These are phyloP conservation scores for Papilionanthe hybrid DNA, from an alignment of 116 monocot genomes.

Conservation along the genomic window DNA sequence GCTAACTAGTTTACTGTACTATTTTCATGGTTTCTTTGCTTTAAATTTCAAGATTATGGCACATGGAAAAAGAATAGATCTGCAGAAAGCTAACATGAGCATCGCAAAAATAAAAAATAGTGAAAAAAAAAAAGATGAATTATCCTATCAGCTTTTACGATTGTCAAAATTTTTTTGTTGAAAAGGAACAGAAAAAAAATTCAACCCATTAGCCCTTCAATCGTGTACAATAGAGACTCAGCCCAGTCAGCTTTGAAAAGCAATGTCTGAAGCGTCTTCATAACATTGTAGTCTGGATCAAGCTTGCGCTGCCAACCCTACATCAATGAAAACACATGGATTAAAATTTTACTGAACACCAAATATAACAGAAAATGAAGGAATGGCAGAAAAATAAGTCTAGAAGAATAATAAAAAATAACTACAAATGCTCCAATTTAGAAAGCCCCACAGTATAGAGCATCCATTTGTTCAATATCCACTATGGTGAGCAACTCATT, in stretches of 20 bases:
- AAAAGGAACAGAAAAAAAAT: background rate
- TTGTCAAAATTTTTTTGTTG: constrained; percentile 8
- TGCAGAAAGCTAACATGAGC: no score
- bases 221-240: constrained; percentile 74
- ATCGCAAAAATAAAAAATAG: background rate
- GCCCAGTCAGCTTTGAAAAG: constrained; percentile 93
- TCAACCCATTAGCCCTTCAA: constrained; percentile 81
- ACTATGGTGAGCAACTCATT: no score
- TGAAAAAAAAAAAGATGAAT: background rate
- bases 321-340: background rate
- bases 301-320: constrained; percentile 98
- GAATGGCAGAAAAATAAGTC: background rate
- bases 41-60: background rate
- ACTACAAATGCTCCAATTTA: no score
- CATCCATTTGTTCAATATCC: no score
- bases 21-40: no score
- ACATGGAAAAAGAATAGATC: background rate
- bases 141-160: background rate
- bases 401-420: no score
- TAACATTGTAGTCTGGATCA: constrained; percentile 91
- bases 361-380: background rate
- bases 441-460: no score
- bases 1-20: no score
- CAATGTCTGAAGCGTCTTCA: constrained; percentile 74
- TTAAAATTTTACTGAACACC: background rate